Evolutionary conservation across 495 filamentous ascomycete genomes (phyloP).

Genomic region (Xylaria flabelliformis): DNA sequence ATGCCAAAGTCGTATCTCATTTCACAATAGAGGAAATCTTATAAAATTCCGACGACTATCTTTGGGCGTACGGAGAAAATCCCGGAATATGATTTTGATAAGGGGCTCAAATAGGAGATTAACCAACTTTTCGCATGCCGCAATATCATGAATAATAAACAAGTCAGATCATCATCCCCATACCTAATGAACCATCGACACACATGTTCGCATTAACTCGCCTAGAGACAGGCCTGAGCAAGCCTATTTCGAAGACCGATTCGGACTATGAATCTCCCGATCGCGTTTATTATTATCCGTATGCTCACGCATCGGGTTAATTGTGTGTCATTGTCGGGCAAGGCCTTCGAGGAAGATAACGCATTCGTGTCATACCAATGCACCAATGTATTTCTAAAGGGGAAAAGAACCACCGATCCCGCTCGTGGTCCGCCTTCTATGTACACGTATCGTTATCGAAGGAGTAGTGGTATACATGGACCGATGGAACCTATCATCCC

Average conservation of each 20-base stretch:
- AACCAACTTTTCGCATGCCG: not conserved
- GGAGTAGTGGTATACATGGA: conserved; percentile 11
- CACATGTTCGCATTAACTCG: not conserved
- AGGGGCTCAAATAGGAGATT: not conserved
- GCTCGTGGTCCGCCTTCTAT: conserved; percentile 23
- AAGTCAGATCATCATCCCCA: not conserved
- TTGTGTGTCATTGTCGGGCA: not conserved
- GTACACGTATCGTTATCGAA: conserved; percentile 30
- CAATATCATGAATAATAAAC: not conserved
- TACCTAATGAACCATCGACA: not conserved
- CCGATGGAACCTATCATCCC: conserved; percentile 31
- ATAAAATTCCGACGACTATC: not conserved
- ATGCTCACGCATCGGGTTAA: not conserved
- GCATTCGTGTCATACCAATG: not conserved
- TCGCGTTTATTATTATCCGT: not conserved
- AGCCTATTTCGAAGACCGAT: not conserved
- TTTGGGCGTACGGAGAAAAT: not conserved
- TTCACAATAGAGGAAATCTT: not conserved
- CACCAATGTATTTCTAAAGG: conserved; percentile 19
- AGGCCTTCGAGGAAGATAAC: conserved; percentile 2
- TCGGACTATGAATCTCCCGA: not conserved
- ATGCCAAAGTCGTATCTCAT: not conserved
- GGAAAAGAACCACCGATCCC: conserved; percentile 11
- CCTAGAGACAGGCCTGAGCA: not conserved
- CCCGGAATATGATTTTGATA: not conserved